Conservation (phyloP, 768 basidiomycete genomes). For the Cyclocybe cylindracea region DNA sequence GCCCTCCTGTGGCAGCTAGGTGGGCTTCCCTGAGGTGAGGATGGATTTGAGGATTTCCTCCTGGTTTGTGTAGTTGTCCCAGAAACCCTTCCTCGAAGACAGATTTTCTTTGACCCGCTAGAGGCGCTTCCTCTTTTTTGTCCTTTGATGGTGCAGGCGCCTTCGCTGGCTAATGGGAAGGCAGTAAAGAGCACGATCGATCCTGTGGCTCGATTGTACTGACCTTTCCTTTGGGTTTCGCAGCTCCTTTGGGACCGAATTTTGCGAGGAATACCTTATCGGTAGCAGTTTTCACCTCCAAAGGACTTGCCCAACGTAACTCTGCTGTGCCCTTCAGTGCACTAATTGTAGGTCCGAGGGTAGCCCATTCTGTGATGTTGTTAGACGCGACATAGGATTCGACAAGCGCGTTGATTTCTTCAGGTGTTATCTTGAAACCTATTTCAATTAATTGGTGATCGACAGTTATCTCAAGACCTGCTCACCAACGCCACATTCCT, state of each 20-base stretch:
- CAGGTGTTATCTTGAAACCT: constrained; percentile 63
- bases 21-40: constrained; percentile 80
- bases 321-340: constrained; percentile 60
- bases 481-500: constrained; percentile 87
- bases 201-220: not conserved
- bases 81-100: constrained; percentile 97
- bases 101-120: constrained; percentile 47
- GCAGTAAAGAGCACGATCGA: not conserved
- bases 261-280: constrained; percentile 66
- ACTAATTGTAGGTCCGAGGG: constrained; percentile 66
- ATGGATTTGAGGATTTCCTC: constrained; percentile 87
- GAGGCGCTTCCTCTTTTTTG: constrained; percentile 30
- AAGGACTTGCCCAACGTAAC: constrained; percentile 80
- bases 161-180: constrained; percentile 42
- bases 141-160: constrained; percentile 22
- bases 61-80: constrained; percentile 88
- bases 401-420: constrained; percentile 60
- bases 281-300: constrained; percentile 82
- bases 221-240: constrained; percentile 71
- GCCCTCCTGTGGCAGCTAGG: constrained; percentile 74
- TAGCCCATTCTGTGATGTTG: constrained; percentile 69
- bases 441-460: not conserved
- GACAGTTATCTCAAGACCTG: constrained; percentile 5
- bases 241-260: constrained; percentile 74
- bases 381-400: constrained; percentile 57